Evolutionary conservation across 352 stramenopile genomes (phyloP), one percentile per base, ranked within the genome.

Genomic region (Globisporangium nodosum): DNA sequence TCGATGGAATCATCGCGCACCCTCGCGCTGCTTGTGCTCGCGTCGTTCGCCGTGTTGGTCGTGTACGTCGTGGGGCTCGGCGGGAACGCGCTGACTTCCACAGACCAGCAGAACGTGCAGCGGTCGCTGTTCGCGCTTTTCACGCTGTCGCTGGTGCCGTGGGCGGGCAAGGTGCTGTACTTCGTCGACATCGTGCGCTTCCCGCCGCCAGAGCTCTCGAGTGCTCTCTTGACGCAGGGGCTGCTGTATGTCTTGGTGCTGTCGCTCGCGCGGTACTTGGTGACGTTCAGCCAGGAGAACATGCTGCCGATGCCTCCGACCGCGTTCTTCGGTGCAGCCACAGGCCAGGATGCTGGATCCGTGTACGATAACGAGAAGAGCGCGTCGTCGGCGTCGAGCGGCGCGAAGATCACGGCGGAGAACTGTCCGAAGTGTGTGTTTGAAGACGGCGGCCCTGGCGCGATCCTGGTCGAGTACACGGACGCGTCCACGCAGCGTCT

Each of bases 371-470:
- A 63, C 21, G 71, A 75, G 20, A 59, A 27, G 24, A 31, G 35
- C 11, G 40, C 48, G 48, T 21, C 43, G 20, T 7, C 48, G 3
- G 46, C 24, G 7, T 16, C n/a, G 45, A 40, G 20, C 13, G n/a
- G n/a, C 12, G 35, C 21, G 35, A 78, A 69, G 37, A 85, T 93
- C 46, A 87, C 81, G 7, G 78, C 84, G 47, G 85, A 92, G 50
- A 89, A 86, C 52, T 95, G 85, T 37, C 81, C 81, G 0, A 81
- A 87, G 48, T 95, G 85, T 57, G 56, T 95, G 35, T 90, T 85
- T 45, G 83, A 95, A 63, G 83, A 95, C 46, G 85, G 74, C 16
- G 85, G 85, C 5, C 74, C 74, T 2, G 83, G 83, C 47, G 82
- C 83, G 33, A 64, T 95, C 46, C 74, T 93, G 42, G 61, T 87